Conservation (phyloP, 805 yeast genomes). For the Barnettozyma californica region DNA sequence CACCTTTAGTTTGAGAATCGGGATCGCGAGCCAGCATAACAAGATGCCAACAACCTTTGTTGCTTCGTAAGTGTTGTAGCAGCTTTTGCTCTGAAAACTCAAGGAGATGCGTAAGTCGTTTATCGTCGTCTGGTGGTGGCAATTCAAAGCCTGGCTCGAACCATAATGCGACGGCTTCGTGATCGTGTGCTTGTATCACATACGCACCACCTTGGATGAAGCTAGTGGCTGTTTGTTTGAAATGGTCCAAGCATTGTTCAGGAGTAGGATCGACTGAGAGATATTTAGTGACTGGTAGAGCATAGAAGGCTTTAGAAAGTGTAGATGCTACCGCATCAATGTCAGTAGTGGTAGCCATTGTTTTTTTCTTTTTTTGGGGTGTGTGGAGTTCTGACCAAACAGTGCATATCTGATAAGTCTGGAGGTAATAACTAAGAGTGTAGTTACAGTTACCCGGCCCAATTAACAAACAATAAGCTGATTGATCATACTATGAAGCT, state of each 20-base stretch:
- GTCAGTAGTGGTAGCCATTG: not conserved
- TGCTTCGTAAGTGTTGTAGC: conserved; percentile 7
- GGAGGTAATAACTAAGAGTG: too few relatives aligned
- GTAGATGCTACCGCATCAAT: not conserved
- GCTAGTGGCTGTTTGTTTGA: not conserved
- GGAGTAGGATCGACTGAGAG: not conserved
- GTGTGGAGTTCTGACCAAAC: too few relatives aligned
- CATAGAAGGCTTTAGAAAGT: not conserved
- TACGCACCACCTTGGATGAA: not conserved
- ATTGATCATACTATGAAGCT: too few relatives aligned
- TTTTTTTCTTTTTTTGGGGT: too few relatives aligned
- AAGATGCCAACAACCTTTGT: conserved; percentile 14
- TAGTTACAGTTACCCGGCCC: too few relatives aligned
- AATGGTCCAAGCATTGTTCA: not conserved
- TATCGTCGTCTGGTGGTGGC: not conserved
- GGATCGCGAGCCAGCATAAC: conserved; percentile 15
- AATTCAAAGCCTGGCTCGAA: not conserved
- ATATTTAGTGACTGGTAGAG: conserved; percentile 1
- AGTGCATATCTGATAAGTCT: too few relatives aligned
- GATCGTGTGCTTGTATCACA: not conserved
- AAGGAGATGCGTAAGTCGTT: too few relatives aligned
- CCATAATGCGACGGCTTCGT: conserved; percentile 5
- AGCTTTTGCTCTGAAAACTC: too few relatives aligned
- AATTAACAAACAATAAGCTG: too few relatives aligned
- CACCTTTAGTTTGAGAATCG: conserved; percentile 8